phyloP scores from a whole-genome alignment of 2,329 filamentous ascomycete genomes.

The Macrophomina pseudophaseolina region DNA sequence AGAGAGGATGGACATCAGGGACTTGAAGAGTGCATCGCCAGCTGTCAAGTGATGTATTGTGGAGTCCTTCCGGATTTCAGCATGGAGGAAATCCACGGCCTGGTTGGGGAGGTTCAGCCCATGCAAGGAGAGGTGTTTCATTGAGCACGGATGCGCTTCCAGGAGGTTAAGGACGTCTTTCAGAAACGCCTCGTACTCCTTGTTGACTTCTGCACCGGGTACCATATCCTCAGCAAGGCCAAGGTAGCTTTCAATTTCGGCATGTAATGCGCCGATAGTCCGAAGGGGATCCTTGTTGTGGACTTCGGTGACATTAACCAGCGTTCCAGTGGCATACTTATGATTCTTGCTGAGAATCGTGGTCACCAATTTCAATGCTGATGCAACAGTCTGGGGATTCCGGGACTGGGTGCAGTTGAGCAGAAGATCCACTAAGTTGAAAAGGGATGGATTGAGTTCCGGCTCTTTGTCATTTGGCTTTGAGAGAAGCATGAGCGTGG shows the following conservation, averaged over 20 bases:
- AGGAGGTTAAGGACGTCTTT: slow-evolving; percentile 72
- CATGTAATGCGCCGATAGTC: slow-evolving; percentile 75
- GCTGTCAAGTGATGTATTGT: slow-evolving; percentile 64
- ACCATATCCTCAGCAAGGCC: slow-evolving; percentile 71
- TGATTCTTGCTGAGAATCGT: slow-evolving; percentile 88
- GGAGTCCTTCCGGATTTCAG: slow-evolving; percentile 62
- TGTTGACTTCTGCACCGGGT: slow-evolving; percentile 71
- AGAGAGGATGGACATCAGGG: slow-evolving; percentile 65
- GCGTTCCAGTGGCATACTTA: slow-evolving; percentile 77
- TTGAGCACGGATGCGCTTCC: slow-evolving; percentile 75
- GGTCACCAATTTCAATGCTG: slow-evolving; percentile 85
- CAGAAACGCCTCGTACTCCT: slow-evolving; percentile 72
- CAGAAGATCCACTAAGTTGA: slow-evolving; percentile 91
- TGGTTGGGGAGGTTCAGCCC: slow-evolving; percentile 59
- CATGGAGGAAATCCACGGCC: slow-evolving; percentile 50
- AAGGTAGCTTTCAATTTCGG: slow-evolving; percentile 75
- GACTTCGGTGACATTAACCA: slow-evolving; percentile 70
- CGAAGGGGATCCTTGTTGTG: slow-evolving; percentile 61
- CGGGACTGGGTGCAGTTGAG: slow-evolving; percentile 81
- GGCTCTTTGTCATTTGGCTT: slow-evolving; percentile 79
- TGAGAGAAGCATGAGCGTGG: slow-evolving; percentile 85
- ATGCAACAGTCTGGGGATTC: slow-evolving; percentile 86
- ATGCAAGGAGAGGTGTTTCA: slow-evolving; percentile 69
- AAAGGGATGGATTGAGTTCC: slow-evolving; percentile 79
- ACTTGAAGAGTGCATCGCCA: slow-evolving; percentile 62